Conservation (phyloP, 2,329 filamentous ascomycete genomes). For the Boeremia lycopersici region DNA sequence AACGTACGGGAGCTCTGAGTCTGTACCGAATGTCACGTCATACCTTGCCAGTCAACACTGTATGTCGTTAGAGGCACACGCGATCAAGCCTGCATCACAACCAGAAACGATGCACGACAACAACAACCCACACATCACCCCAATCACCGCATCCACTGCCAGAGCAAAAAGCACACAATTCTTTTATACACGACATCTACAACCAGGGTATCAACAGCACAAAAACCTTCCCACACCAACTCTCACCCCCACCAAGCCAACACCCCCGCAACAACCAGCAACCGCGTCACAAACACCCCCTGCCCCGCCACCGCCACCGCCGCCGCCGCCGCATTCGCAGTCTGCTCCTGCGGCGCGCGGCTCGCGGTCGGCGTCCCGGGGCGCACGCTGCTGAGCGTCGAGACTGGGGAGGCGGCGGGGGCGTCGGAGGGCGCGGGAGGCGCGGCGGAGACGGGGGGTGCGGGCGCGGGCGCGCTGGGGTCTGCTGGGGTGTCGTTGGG, state of each 20-base stretch:
- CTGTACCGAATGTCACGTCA: too few relatives aligned
- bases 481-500: too few relatives aligned
- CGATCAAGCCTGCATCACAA: too few relatives aligned
- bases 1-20: too few relatives aligned
- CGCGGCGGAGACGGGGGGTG: too few relatives aligned
- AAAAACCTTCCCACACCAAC: neutral
- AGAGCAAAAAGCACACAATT: too few relatives aligned
- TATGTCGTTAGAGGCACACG: too few relatives aligned
- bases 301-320: neutral
- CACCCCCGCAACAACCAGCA: constrained; percentile 2
- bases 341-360: constrained; percentile 17
- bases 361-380: constrained; percentile 10
- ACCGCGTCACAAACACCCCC: neutral
- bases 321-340: constrained; percentile 18
- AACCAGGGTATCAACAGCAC: neutral
- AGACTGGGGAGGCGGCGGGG: neutral
- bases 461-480: too few relatives aligned
- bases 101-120: neutral
- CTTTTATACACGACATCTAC: too few relatives aligned
- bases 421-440: neutral
- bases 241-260: constrained; percentile 5
- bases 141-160: too few relatives aligned
- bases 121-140: too few relatives aligned
- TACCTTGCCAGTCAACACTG: too few relatives aligned
- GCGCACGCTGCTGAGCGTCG: neutral